These are phyloP conservation scores for Rutstroemia sp. DNA, from an alignment of 2,329 filamentous ascomycete genomes.

Conservation along the genomic window DNA sequence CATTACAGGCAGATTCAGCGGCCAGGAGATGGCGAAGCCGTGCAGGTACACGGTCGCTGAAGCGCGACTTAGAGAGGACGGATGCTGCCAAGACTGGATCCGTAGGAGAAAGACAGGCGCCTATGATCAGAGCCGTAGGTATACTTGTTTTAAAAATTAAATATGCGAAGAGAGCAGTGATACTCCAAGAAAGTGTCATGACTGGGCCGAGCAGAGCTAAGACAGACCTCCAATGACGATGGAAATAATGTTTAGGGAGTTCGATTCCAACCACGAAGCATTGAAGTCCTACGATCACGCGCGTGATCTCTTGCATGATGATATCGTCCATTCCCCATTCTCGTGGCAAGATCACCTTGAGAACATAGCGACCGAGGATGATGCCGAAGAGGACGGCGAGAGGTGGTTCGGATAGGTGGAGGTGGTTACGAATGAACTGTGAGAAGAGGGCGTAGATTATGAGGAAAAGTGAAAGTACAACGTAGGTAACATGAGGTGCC, in stretches of 20 bases:
- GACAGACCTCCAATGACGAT: conserved; percentile 23
- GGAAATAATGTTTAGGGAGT: conserved; percentile 43
- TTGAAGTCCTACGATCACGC: conserved; percentile 64
- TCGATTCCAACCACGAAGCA: conserved; percentile 69
- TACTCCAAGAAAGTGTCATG: conserved; percentile 32
- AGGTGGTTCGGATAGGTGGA: conserved; percentile 52
- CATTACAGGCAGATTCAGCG: conserved; percentile 49
- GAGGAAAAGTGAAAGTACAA: conserved; percentile 51
- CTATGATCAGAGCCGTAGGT: conserved; percentile 41
- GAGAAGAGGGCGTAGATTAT: conserved; percentile 52
- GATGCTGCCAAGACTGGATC: conserved; percentile 48
- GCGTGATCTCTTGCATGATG: conserved; percentile 63
- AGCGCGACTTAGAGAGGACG: conserved; percentile 45
- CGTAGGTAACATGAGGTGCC: conserved; percentile 48
- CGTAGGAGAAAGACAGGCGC: conserved; percentile 48
- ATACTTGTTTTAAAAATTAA: conserved; percentile 39
- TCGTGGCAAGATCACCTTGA: conserved; percentile 52
- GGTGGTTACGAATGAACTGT: conserved; percentile 48
- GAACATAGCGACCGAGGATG: conserved; percentile 62
- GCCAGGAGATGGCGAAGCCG: conserved; percentile 43
- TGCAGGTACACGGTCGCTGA: conserved; percentile 43
- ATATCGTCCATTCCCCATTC: conserved; percentile 61
- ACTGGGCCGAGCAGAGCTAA: conserved; percentile 23
- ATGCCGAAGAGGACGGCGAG: conserved; percentile 62
- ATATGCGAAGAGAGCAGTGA: conserved; percentile 39